These are phyloP conservation scores for Penicillium sumatraense DNA, from an alignment of 2,329 filamentous ascomycete species.

Conservation along the genomic window DNA sequence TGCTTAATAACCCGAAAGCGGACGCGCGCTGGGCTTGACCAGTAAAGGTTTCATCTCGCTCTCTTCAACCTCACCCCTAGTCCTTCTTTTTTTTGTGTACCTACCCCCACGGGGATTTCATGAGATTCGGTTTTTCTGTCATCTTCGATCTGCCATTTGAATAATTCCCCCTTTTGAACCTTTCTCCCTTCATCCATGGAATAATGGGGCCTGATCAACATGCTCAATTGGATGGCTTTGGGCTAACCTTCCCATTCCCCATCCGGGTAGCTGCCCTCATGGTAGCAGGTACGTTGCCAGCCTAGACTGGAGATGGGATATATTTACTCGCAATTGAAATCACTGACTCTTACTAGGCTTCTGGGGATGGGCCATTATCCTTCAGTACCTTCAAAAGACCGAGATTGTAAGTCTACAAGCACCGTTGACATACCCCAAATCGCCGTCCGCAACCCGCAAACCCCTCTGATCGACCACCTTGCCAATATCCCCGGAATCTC, in stretches of 20 bases:
- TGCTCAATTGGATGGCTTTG: slow-evolving; percentile 75
- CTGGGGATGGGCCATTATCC: slow-evolving; percentile 93
- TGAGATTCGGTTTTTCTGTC: too few species aligned
- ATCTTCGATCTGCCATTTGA: not conserved
- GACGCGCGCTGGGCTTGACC: too few species aligned
- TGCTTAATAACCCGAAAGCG: slow-evolving; percentile 28
- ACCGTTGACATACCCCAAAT: slow-evolving; percentile 1
- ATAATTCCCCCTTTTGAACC: not conserved
- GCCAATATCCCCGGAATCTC: not conserved
- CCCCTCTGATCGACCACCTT: slow-evolving; percentile 3
- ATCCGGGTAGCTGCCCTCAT: slow-evolving; percentile 86
- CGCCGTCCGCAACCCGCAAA: not conserved
- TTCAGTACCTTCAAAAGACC: slow-evolving; percentile 78
- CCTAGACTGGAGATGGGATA: not conserved
- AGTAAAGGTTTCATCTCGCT: slow-evolving; percentile 14
- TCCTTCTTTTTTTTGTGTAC: slow-evolving; percentile 38
- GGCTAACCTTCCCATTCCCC: slow-evolving; percentile 82
- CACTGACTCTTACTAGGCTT: slow-evolving; percentile 64
- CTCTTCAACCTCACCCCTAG: slow-evolving; percentile 35
- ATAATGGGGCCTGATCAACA: slow-evolving; percentile 48
- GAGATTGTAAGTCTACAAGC: slow-evolving; percentile 70
- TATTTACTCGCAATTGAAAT: not conserved
- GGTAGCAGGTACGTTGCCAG: slow-evolving; percentile 69
- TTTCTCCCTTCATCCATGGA: slow-evolving; percentile 34
- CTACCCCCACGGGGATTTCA: slow-evolving; percentile 14